Percentiles rank a stretch among this genome's conserved stretches.
Evolutionary conservation across 140 eudicot species (phyloP).

Genomic region (Erigeron philadelphicus): DNA sequence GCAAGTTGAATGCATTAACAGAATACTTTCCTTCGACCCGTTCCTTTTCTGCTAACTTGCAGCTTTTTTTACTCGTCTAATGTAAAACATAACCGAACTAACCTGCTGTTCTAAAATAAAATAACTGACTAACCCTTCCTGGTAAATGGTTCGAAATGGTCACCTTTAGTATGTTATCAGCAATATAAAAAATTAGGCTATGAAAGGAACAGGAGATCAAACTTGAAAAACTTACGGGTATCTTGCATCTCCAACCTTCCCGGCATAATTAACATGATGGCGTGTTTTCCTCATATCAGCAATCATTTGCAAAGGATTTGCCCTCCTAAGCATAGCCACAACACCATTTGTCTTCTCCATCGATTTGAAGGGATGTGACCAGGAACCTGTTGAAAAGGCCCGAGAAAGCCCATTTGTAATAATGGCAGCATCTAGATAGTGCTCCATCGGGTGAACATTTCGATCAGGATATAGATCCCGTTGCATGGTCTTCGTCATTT

Average conservation of each 20-base stretch:
- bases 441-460: slow-evolving; percentile 41
- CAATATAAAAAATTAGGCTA: slow-evolving; percentile 4
- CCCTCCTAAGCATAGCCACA: slow-evolving; percentile 78
- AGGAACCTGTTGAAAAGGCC: slow-evolving; percentile 85
- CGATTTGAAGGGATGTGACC: slow-evolving; percentile 67
- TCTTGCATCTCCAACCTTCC: slow-evolving; percentile 95
- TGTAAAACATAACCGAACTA: not conserved
- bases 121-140: not conserved
- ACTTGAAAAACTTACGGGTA: slow-evolving; percentile 68
- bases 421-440: slow-evolving; percentile 72
- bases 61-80: not conserved
- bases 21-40: too few relatives aligned
- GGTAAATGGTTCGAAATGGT: not conserved
- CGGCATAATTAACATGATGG: slow-evolving; percentile 82
- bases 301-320: slow-evolving; percentile 69
- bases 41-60: not conserved
- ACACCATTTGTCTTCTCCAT: slow-evolving; percentile 69
- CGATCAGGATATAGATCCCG: slow-evolving; percentile 72
- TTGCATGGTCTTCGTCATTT: slow-evolving; percentile 71
- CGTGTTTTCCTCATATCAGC: slow-evolving; percentile 90
- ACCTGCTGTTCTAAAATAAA: too few relatives aligned
- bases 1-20: too few relatives aligned
- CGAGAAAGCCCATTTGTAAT: slow-evolving; percentile 83
- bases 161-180: not conserved
- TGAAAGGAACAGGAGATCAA: slow-evolving; percentile 5